A percentile compares a stretch with the other conserved stretches of the same genome.
Evolutionary conservation across 202 grass and related monocot species (phyloP).

Genomic region (Carex arenaria): DNA sequence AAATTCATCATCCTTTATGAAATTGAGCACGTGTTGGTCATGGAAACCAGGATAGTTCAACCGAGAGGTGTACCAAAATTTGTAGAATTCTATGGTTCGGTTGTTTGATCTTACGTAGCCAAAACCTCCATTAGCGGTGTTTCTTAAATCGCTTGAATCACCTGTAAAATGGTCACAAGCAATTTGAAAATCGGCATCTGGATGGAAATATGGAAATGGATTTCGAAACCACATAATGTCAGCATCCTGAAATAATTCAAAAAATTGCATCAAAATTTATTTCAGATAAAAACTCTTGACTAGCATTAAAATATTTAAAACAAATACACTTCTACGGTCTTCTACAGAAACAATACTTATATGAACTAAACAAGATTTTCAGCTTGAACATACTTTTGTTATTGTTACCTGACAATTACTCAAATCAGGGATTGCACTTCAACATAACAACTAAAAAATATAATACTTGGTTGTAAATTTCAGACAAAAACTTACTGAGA

Average conservation of each 20-base stretch:
- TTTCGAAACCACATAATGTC: conserved; percentile 75
- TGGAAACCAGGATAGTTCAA: conserved; percentile 66
- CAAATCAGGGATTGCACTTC: neutral
- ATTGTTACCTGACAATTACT: neutral
- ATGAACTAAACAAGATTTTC: neutral
- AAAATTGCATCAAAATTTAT: conserved; percentile 12
- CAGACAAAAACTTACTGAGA: conserved; percentile 36
- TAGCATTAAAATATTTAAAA: neutral
- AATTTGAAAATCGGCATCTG: conserved; percentile 61
- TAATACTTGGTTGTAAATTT: neutral
- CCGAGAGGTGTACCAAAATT: conserved; percentile 58
- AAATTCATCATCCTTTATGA: conserved; percentile 60
- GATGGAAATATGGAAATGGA: conserved; percentile 59
- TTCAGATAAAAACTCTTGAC: neutral
- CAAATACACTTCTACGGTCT: neutral
- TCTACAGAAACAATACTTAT: neutral
- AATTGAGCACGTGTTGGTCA: conserved; percentile 75
- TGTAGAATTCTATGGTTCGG: conserved; percentile 70
- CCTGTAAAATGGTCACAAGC: conserved; percentile 70
- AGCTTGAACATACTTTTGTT: neutral
- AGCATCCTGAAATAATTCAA: conserved; percentile 52
- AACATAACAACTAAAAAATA: neutral
- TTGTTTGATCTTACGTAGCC: conserved; percentile 72
- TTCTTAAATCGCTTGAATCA: conserved; percentile 62
- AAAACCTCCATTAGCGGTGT: conserved; percentile 63